Base-by-base conservation (phyloP, 352 stramenopile genomes). In the Aphanomyces cochlioides region DNA sequence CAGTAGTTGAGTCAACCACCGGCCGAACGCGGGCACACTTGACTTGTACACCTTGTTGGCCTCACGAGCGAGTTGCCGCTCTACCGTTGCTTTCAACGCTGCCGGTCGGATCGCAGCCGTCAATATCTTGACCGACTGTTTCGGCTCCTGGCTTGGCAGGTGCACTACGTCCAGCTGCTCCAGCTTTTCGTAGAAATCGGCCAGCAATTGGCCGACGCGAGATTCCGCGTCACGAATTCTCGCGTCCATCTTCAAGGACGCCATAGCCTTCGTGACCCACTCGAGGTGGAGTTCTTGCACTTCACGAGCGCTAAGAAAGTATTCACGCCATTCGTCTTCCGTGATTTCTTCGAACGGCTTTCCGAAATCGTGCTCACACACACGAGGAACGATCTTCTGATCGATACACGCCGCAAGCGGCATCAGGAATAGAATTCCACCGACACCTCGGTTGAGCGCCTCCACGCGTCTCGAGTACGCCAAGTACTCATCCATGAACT, bases 331-430 rank as follows among this genome's bases (percentile, higher is more conserved):
- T n/a, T 69, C 59, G 15, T 70, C 39, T 38, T 69, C 41, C 15
- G 58, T 45, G 0, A 74, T 48, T 56, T 74, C 48, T 10, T 15
- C 37, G 39, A 69, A 60, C 28, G 47, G n/a, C 15, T 60, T 34
- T 6, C 39, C 17, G 4, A 74, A 19, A 39, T 74, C 59, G 28
- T 69, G 67, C 38, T 54, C 45, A 19, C 68, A 69, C 34, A 74
- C 67, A 61, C 68, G 57, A n/a, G 67, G 45, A 47, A 69, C n/a
- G 12, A 56, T 74, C 34, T 39, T 45, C n/a, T 74, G 68, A 15
- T 70, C 68, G 17, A 74, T 63, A 21, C 50, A 64, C 15, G 59
- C 40, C 41, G 56, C 54, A 19, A 74, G 13, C 5, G 59, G 68
- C 68, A 74, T 74, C 34, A 74, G 12, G 5, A 47, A 53, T 17